These are phyloP conservation scores for Pulicaria dysenterica DNA, from an alignment of 129 eudicot genomes.

Conservation along the genomic window DNA sequence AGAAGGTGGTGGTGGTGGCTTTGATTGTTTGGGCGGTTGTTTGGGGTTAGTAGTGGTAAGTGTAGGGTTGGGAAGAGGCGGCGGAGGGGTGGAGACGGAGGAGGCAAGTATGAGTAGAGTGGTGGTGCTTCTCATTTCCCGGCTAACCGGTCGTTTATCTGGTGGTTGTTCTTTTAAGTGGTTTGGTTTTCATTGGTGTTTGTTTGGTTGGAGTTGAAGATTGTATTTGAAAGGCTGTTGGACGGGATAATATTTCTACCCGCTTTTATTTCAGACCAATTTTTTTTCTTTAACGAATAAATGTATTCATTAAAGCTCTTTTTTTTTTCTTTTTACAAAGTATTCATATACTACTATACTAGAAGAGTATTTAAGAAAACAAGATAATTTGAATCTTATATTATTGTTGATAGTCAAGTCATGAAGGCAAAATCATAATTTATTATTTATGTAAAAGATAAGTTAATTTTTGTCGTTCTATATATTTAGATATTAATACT, in stretches of 20 bases:
- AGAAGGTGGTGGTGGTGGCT: conserved; percentile 21
- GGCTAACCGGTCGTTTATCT: conserved; percentile 36
- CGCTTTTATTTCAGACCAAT: not conserved
- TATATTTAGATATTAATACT: no score
- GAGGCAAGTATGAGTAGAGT: conserved; percentile 47
- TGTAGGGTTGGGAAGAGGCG: conserved; percentile 34
- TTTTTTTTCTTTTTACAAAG: no score
- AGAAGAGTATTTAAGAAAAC: no score
- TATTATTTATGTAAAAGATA: no score
- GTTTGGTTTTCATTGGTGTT: conserved; percentile 13
- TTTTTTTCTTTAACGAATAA: not conserved
- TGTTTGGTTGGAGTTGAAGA: conserved; percentile 23
- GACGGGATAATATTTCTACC: conserved; percentile 3
- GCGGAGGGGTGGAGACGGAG: conserved; percentile 39
- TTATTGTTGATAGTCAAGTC: no score
- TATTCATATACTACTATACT: no score
- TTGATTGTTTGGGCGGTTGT: conserved; percentile 33
- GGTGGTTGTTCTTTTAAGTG: conserved; percentile 21
- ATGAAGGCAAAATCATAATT: no score
- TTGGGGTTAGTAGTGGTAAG: conserved; percentile 29
- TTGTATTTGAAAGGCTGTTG: conserved; percentile 51
- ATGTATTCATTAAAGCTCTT: no score
- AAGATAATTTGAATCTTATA: no score
- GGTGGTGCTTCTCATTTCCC: conserved; percentile 57
- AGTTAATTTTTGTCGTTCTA: no score